A percentile compares a stretch with the other conserved stretches of the same genome.
These are phyloP conservation scores for Myxozyma lipomycoides DNA, from an alignment of 805 yeast genomes.

Conservation along the genomic window DNA sequence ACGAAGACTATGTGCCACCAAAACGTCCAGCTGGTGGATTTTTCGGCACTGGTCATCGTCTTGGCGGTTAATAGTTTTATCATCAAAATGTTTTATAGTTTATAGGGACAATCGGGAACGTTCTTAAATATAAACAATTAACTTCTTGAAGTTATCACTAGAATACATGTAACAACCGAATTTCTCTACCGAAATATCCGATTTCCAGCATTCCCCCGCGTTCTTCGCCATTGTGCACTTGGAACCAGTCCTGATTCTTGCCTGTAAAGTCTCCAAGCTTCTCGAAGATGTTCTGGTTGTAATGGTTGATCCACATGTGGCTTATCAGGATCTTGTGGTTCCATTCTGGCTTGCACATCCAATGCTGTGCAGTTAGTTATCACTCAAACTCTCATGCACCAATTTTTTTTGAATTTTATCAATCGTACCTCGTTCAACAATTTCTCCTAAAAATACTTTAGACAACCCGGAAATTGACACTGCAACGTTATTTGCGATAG, in stretches of 20 bases:
- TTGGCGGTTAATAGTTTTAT: constrained; percentile 46
- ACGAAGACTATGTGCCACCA: constrained; percentile 76
- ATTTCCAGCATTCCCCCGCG: constrained; percentile 70
- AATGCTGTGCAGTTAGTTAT: constrained; percentile 10
- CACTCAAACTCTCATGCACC: neutral
- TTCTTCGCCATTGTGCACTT: constrained; percentile 62
- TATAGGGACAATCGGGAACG: neutral
- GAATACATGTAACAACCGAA: no score
- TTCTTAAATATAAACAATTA: no score
- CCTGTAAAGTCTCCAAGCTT: constrained; percentile 79
- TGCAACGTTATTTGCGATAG: constrained; percentile 73
- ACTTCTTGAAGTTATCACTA: no score
- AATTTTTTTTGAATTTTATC: no score
- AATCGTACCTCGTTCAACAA: constrained; percentile 77
- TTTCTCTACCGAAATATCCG: constrained; percentile 55
- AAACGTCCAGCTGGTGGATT: constrained; percentile 58
- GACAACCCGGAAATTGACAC: constrained; percentile 81
- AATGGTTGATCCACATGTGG: constrained; percentile 47
- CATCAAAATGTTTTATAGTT: neutral
- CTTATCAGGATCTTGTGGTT: constrained; percentile 37
- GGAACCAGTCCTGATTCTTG: constrained; percentile 63
- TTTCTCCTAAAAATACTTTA: constrained; percentile 84
- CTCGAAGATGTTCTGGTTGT: constrained; percentile 78
- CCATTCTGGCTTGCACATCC: constrained; percentile 35
- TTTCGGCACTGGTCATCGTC: constrained; percentile 72